Conservation (phyloP, 768 basidiomycete genomes). For the Boletellus ananas region DNA sequence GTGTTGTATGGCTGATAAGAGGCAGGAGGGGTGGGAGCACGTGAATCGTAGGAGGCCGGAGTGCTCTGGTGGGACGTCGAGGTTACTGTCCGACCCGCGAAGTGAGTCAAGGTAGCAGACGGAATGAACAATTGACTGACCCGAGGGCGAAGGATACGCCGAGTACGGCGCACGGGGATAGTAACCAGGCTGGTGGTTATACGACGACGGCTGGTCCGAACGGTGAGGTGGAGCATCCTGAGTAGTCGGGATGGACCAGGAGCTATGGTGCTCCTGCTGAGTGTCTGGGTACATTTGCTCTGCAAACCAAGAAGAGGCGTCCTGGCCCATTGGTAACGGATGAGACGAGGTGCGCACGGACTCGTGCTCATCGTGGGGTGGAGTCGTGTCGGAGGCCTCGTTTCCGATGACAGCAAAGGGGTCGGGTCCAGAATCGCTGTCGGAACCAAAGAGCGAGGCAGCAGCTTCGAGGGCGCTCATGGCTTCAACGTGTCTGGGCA, state of each 20-base stretch:
- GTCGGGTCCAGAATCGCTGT: constrained; percentile 53
- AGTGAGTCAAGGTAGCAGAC: constrained; percentile 1
- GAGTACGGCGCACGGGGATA: constrained; percentile 26
- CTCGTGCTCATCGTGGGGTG: constrained; percentile 23
- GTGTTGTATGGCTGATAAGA: constrained; percentile 14
- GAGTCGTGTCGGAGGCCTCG: constrained; percentile 30
- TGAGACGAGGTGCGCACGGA: constrained; percentile 18
- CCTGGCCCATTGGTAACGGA: constrained; percentile 32
- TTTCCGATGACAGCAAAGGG: constrained; percentile 60
- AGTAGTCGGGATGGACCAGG: constrained; percentile 25
- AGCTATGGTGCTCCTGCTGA: constrained; percentile 23
- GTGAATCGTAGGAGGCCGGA: constrained; percentile 23
- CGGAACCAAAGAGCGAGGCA: constrained; percentile 73
- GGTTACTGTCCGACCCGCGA: constrained; percentile 8
- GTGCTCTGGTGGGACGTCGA: constrained; percentile 10
- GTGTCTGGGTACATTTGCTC: constrained; percentile 29
- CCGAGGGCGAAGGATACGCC: constrained; percentile 16
- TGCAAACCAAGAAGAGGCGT: constrained; percentile 39
- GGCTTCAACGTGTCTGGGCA: constrained; percentile 31
- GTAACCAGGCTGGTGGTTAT: constrained; percentile 31
- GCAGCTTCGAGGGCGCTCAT: constrained; percentile 76
- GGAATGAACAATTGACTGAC: constrained; percentile 16
- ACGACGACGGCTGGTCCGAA: constrained; percentile 12
- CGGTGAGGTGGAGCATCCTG: constrained; percentile 18
- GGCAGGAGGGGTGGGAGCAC: constrained; percentile 17